Base-by-base conservation (phyloP, 179 eudicot species). In the Nepenthes alata region DNA sequence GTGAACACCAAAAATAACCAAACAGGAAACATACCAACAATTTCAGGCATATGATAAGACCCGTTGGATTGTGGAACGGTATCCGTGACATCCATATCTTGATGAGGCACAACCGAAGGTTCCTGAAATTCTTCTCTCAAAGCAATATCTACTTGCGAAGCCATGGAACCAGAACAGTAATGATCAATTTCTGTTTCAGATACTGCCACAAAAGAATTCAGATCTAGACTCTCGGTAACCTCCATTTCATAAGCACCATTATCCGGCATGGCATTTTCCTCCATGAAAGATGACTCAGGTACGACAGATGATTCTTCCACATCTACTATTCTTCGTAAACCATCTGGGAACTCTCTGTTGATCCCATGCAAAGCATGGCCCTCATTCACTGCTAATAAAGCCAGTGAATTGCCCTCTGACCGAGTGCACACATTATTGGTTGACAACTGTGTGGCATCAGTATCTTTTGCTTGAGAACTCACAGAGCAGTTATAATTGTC, bases 181-280 rank as follows among this genome's bases (percentile, higher is more conserved):
- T 80, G 80, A 62, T 79, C 85, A 35, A 68, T 47, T 69, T 82
- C 89, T 70, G 72, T 74, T 70, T 87, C 91, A 5, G 94, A 77
- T 65, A 80, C 57, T 8, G 75, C 70, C 71, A 79, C 75, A 67
- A 67, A 67, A 64, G 79, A 66, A 74, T 73, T 72, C 49, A 55
- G 73, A 63, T 62, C 67, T 53, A 67, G 70, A 74, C 62, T 79
- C 37, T 83, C 84, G 38, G 67, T 67, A 68, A 59, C 69, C 61
- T 81, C 79, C 60, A 67, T 69, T 39, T 67, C 54, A 52, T 77
- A 74, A 66, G 58, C 68, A 63, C 47, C 16, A 48, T 72, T 60
- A 61, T 57, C 76, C 49, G 69, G 53, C 57, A 45, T 37, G 56
- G 54, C 50, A 71, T 60, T 65, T 62, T 72, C 84, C 71, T 55